Evolutionary conservation across 768 basidiomycete species (phyloP).

Genomic region (Neoboletus brunneissimus): DNA sequence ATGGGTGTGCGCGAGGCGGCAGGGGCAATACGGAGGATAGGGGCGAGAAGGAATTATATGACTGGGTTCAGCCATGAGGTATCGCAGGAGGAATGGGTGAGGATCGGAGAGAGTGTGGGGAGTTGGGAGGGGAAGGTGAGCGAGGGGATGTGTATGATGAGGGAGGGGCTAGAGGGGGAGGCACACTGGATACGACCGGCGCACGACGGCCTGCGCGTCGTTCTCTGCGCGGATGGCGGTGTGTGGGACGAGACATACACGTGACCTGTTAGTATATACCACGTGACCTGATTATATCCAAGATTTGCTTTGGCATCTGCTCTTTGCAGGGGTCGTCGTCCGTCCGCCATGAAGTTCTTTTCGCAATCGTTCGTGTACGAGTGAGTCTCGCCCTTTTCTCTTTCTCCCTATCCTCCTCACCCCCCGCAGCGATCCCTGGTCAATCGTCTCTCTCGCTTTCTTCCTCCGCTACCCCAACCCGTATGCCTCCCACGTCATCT

Average conservation of each 20-base stretch:
- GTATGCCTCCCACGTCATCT: conserved; percentile 88
- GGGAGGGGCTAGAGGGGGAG: conserved; percentile 44
- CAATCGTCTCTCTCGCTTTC: conserved; percentile 89
- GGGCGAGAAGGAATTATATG: conserved; percentile 64
- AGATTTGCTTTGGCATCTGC: neutral
- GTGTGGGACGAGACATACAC: conserved; percentile 55
- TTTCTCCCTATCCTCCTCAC: neutral
- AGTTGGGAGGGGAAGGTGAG: conserved; percentile 29
- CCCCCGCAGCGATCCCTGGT: conserved; percentile 77
- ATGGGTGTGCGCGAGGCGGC: conserved; percentile 69
- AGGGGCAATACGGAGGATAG: conserved; percentile 50
- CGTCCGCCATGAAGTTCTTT: conserved; percentile 49
- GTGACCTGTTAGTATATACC: conserved; percentile 10
- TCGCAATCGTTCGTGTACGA: conserved; percentile 57
- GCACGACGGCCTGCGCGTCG: conserved; percentile 68
- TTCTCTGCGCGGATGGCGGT: conserved; percentile 38
- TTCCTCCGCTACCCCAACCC: conserved; percentile 96
- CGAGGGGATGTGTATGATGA: conserved; percentile 46
- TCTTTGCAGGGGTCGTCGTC: conserved; percentile 39
- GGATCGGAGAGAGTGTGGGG: conserved; percentile 54
- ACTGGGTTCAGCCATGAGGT: conserved; percentile 77
- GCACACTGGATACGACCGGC: conserved; percentile 65
- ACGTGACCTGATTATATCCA: conserved; percentile 8
- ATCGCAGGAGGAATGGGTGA: conserved; percentile 72
- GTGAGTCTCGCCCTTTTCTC: conserved; percentile 31